These are phyloP conservation scores for Triangularia setosa DNA, from an alignment of 2,329 filamentous ascomycete genomes.

Conservation along the genomic window DNA sequence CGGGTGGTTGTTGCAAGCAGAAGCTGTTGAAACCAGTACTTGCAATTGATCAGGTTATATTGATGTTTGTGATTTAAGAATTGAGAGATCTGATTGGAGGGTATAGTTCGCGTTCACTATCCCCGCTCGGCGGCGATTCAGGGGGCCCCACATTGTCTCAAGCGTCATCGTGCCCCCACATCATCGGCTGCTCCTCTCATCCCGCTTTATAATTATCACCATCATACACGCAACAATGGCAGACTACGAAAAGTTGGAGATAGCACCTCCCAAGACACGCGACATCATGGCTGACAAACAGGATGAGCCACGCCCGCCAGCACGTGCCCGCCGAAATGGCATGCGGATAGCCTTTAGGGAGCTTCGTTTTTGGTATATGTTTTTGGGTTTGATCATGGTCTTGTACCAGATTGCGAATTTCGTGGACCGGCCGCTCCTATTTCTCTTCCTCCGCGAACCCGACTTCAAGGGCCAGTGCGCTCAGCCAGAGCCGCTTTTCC, in stretches of 20 bases:
- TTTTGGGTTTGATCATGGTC: not conserved
- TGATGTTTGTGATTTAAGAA: not conserved
- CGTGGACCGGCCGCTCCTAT: not conserved
- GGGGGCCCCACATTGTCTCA: not conserved
- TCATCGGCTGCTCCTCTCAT: not conserved
- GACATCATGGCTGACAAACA: not conserved
- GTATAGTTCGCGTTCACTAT: not conserved
- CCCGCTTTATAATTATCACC: not conserved
- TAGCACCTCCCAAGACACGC: not conserved
- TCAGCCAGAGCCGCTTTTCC: conserved; percentile 25
- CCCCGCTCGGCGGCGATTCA: not conserved
- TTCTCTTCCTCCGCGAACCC: not conserved
- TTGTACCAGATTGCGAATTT: not conserved
- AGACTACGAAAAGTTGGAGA: not conserved
- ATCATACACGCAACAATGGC: not conserved
- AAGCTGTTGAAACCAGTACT: too few relatives aligned
- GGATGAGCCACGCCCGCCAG: not conserved
- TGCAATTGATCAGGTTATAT: too few relatives aligned
- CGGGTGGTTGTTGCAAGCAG: too few relatives aligned
- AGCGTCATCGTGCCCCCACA: not conserved
- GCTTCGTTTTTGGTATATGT: not conserved
- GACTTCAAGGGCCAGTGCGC: conserved; percentile 22
- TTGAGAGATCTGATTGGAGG: not conserved
- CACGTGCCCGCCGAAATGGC: not conserved
- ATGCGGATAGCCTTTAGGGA: not conserved